A percentile compares a stretch with the other conserved stretches of the same genome.
phyloP scores from a whole-genome alignment of 1,139 yeast genomes.

The Geotrichum candidum region DNA sequence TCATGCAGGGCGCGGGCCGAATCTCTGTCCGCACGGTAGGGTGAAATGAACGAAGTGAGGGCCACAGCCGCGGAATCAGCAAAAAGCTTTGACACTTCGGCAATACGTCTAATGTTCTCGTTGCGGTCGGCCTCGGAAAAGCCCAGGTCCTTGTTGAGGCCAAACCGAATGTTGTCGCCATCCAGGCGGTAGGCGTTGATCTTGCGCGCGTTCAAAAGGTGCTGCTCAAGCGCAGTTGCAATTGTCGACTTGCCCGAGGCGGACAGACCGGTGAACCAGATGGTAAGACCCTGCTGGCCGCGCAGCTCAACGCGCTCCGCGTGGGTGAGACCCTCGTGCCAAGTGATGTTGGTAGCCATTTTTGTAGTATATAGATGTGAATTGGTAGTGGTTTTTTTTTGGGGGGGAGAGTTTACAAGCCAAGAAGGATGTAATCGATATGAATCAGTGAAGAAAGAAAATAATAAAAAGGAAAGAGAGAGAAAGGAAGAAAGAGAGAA shows the following conservation, averaged over 20 bases:
- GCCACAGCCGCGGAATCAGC: slow-evolving; percentile 85
- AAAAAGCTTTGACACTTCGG: slow-evolving; percentile 88
- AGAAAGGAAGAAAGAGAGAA: neutral
- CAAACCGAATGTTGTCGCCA: slow-evolving; percentile 92
- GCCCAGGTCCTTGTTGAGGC: slow-evolving; percentile 89
- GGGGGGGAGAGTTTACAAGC: neutral
- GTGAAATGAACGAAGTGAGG: slow-evolving; percentile 86
- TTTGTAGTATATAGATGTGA: neutral
- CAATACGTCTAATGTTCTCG: slow-evolving; percentile 89
- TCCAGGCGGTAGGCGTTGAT: slow-evolving; percentile 79
- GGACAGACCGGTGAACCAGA: slow-evolving; percentile 92
- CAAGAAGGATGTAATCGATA: neutral
- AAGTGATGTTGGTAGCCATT: slow-evolving; percentile 93
- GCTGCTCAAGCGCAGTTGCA: slow-evolving; percentile 90
- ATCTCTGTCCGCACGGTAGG: slow-evolving; percentile 77
- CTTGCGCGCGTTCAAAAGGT: slow-evolving; percentile 55
- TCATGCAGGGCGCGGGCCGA: slow-evolving; percentile 80
- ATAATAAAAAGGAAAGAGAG: neutral
- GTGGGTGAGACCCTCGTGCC: slow-evolving; percentile 88
- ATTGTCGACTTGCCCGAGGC: slow-evolving; percentile 89
- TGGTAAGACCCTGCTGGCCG: slow-evolving; percentile 80
- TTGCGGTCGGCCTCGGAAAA: slow-evolving; percentile 87
- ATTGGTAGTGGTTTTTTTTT: too few species aligned
- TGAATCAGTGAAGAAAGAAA: neutral
- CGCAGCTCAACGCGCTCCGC: slow-evolving; percentile 66